Conservation (phyloP, 2,329 filamentous ascomycete species). For the Epichloe gansuensis region DNA sequence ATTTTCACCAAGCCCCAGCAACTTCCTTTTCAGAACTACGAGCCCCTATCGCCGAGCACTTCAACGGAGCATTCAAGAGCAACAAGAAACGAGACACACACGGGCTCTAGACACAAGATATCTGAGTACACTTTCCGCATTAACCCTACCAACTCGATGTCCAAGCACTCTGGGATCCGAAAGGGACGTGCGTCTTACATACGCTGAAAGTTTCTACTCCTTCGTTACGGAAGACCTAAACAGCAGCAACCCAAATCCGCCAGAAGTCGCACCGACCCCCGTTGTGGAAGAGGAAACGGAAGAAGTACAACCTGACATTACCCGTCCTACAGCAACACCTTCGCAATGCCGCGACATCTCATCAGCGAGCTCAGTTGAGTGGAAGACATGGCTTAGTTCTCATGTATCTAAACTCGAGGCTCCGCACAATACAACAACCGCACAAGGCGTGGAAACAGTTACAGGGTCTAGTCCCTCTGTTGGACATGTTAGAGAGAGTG, state of each 20-base stretch:
- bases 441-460: background rate
- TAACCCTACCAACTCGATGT: conserved; percentile 27
- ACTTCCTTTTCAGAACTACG: conserved; percentile 38
- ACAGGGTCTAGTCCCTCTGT: conserved; percentile 6
- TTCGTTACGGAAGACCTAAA: conserved; percentile 13
- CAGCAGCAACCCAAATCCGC: background rate
- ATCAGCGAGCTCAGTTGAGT: conserved; percentile 36
- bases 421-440: conserved; percentile 5
- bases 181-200: conserved; percentile 23
- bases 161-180: conserved; percentile 28
- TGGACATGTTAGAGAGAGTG: conserved; percentile 35
- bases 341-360: conserved; percentile 24
- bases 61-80: conserved; percentile 30
- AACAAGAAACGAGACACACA: conserved; percentile 14
- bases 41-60: conserved; percentile 44
- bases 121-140: conserved; percentile 26
- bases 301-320: background rate
- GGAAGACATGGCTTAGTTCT: conserved; percentile 42
- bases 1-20: conserved; percentile 38
- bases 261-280: background rate
- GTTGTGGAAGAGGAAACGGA: background rate
- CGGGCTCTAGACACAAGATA: conserved; percentile 23
- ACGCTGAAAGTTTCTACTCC: conserved; percentile 40
- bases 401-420: conserved; percentile 35
- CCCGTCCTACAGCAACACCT: background rate